Base-by-base conservation (phyloP, 2,329 filamentous ascomycete genomes). In the Escovopsis sp. region DNA sequence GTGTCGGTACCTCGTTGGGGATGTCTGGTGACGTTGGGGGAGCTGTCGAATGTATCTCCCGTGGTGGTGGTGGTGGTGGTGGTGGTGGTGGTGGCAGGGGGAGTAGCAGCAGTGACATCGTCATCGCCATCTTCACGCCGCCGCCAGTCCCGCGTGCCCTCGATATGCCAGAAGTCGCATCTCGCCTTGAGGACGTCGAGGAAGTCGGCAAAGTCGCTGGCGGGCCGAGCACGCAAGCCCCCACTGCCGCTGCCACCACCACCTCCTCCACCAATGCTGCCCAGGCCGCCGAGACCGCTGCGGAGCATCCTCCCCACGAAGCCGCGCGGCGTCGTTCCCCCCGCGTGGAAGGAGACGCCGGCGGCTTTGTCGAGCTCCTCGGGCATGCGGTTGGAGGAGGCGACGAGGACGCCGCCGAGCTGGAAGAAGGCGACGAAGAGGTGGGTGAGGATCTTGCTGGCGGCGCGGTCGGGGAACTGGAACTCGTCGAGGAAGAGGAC, bases 151-250 rank as follows among this genome's bases (percentile, higher is more conserved):
- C 63, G 72, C 2, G 69, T 68, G 2, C 80, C 76, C 44, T 84
- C 79, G 70, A 88, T 86, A 50, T 87, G 78, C 79, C 80, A 87
- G 34, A 87, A 76, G 46, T 88, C 81, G 49, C 83, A 88, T 36
- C 82, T 66, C 9, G 79, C 77, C 50, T 79, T 81, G 26, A 88
- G 52, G 0, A 88, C 75, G 30, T 86, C 77, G 9, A 88, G 59
- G 42, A 90, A 88, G 3, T 68, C 67, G 2, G 77, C 71, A 60
- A 87, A 88, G 48, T 88, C 82, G 36, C 78, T 79, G 31, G 70
- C 69, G n/a, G n/a, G n/a, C n/a, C n/a, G n/a, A n/a, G n/a, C n/a
- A n/a, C n/a, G n/a, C n/a, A n/a, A n/a, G n/a, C n/a, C n/a, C n/a
- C n/a, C n/a, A n/a, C n/a, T n/a, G n/a, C n/a, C n/a, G n/a, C n/a